Conservation (phyloP, 306 rosid genomes). For the Cucurbita ficifolia region DNA sequence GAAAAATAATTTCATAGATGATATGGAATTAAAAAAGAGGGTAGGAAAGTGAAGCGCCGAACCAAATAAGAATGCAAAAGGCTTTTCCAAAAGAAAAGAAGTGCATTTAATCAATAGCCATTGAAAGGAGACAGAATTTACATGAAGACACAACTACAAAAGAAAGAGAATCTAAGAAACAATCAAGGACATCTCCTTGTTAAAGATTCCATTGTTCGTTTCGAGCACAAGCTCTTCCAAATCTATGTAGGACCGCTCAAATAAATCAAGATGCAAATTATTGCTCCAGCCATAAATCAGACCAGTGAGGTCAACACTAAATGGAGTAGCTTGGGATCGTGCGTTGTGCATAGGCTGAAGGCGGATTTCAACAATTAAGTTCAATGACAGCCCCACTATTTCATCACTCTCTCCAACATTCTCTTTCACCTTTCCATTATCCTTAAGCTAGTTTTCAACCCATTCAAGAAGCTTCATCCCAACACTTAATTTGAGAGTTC, state of each 20-base stretch:
- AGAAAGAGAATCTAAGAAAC: not conserved
- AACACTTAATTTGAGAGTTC: not conserved
- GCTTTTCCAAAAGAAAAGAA: not conserved
- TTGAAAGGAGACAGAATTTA: not conserved
- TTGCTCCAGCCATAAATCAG: not conserved
- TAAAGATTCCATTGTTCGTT: not conserved
- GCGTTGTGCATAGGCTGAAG: not conserved
- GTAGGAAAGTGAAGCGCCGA: not conserved
- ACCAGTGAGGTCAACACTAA: not conserved
- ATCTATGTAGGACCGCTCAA: not conserved
- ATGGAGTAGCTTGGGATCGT: not conserved
- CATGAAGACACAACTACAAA: not conserved
- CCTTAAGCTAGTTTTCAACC: not conserved
- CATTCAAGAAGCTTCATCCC: not conserved
- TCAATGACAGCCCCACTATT: not conserved
- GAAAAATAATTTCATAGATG: not conserved
- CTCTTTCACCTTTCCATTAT: not conserved
- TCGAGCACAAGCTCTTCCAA: not conserved
- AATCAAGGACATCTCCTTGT: not conserved
- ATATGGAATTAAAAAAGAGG: not conserved
- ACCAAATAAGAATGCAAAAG: not conserved
- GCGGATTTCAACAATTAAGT: not conserved
- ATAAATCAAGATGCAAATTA: not conserved
- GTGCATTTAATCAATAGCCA: not conserved
- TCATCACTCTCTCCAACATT: not conserved